These are phyloP conservation scores for Plasmodium yoelii DNA, from an alignment of 169 alveolate genomes.

Conservation along the genomic window DNA sequence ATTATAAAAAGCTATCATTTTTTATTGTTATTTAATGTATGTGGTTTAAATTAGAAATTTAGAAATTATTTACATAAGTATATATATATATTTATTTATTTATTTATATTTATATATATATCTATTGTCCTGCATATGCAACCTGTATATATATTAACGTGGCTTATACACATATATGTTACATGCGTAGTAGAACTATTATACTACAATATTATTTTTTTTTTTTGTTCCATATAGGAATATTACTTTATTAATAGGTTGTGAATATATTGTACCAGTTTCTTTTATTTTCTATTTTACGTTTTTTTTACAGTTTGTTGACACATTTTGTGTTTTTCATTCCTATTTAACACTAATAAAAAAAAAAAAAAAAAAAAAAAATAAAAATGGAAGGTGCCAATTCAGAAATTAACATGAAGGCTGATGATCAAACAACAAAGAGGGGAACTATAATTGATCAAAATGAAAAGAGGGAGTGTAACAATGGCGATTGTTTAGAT, in stretches of 20 bases:
- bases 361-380: conserved; percentile 1
- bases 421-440: conserved; percentile 5
- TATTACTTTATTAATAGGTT: conserved; percentile 1
- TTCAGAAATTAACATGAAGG: conserved; percentile 8
- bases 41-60: background rate
- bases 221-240: background rate
- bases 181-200: background rate
- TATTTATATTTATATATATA: background rate
- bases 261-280: background rate
- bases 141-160: background rate
- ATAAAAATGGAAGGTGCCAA: conserved; percentile 17
- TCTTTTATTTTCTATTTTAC: background rate
- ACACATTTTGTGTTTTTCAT: conserved; percentile 11
- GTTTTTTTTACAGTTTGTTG: background rate
- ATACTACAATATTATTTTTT: background rate
- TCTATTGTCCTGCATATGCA: background rate
- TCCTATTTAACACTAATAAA: background rate
- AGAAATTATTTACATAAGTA: background rate
- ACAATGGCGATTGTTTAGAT: background rate
- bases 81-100: conserved; percentile 7
- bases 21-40: background rate
- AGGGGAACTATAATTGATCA: background rate
- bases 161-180: background rate
- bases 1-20: background rate
- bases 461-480: conserved; percentile 15